Base-by-base conservation (phyloP, 2,329 filamentous ascomycete species). In the Hypoxylon sp. region DNA sequence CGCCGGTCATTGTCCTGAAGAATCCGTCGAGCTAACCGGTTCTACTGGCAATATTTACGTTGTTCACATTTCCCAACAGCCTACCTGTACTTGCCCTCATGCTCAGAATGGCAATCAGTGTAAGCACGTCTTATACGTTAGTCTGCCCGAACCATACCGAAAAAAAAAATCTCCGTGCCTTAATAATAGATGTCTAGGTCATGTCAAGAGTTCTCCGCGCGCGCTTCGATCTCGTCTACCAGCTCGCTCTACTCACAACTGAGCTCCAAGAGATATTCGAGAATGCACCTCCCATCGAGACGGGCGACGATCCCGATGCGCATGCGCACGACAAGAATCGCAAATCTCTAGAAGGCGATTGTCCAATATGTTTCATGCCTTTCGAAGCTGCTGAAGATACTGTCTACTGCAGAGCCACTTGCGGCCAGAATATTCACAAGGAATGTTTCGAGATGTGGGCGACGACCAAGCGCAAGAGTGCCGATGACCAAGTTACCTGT, bases 1-100 rank as follows among this genome's bases (percentile, higher is more conserved):
- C 17, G 80, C 77, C 0, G 61, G 70, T 1, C 67, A 79, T 0
- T 82, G 78, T 46, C 84, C 83, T 0, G 80, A 84, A 59, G 88
- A 92, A 75, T 79, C 77, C 0, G 81, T 92, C 52, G 82, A 88
- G 63, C 80, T 92, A 67, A 87, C 89, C 0, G 90, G 90, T 0
- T 87, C 87, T 9, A 91, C 88, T 1, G 90, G 89, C 14, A 91
- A 91, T 70, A 82, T 92, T 63, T 92, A 92, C 76, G 85, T 79
- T 0, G 84, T 91, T 33, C 79, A 79, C 35, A 84, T 92, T 58
- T 80, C 80, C 2, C 81, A 81, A n/a, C 73, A 82, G 17, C 86
- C 88, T 0, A 79, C 72, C 0, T 91, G 89, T 75, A 81, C 83
- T 53, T 91, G 89, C 67, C 87, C 88, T 0, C 84, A 90, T 63